Evolutionary conservation across 2,329 filamentous ascomycete species (phyloP), one percentile per base, ranked within the genome.

Genomic region (Fusarium beomiforme): DNA sequence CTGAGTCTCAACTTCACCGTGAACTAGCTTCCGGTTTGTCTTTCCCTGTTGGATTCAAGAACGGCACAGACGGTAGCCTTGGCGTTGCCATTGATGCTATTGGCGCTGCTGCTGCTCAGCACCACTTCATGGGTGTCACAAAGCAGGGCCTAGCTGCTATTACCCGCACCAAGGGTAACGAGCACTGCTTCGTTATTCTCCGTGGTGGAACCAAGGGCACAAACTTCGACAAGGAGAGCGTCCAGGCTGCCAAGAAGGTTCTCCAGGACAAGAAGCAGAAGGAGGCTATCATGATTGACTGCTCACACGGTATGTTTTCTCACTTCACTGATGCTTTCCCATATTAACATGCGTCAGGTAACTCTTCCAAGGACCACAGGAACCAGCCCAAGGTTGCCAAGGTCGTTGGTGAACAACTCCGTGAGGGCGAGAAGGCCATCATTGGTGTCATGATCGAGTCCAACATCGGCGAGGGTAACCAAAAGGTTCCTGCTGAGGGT

Each of bases 1-100:
- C 96, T 53, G 96, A 99, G 85, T 96, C 93, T 60, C 96, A 99
- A 85, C 87, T 98, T 73, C 96, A 99, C 85, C 92, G 96, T 71
- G 96, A 99, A 85, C 89, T 99, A 70, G 96, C 96, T 8, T 97
- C 93, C 31, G 96, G 96, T 76, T 88, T 98, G 58, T 97, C 93
- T 63, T 98, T 98, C 91, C 96, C 96, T 24, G 95, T 99, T 74
- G 96, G 96, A 65, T 99, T 98, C 92, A 99, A 99, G 90, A 99
- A 99, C 83, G 96, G 96, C 69, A 99, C 96, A 26, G 96, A 99
- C 78, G 96, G 96, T 43, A 94, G 92, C 76, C 85, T 99, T 61
- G 90, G 90, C 31, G 95, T 98, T 23, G 95, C 95, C 23, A 97
- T 98, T 77, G 96, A 99, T 80, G 96, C 96, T 36, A 98, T 98